Percentiles rank a stretch among this genome's conserved stretches.
Conservation (phyloP, 1,284 basidiomycete genomes). For the Rhodotorula sp. region DNA sequence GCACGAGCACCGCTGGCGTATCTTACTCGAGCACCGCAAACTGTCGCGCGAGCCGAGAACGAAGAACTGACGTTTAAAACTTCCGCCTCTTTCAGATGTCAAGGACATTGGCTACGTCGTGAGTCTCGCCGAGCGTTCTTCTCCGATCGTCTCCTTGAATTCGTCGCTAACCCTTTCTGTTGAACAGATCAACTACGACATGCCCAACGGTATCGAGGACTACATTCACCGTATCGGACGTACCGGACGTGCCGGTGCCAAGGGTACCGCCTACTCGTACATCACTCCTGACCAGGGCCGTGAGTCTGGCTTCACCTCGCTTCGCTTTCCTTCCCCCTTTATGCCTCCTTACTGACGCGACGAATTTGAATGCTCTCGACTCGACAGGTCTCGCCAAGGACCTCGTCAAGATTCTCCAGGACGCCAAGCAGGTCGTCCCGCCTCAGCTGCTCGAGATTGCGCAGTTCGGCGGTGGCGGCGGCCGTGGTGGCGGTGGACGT, state of each 20-base stretch:
- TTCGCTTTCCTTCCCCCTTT: too few species aligned
- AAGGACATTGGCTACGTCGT: constrained; percentile 39
- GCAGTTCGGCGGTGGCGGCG: constrained; percentile 62
- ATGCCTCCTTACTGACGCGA: neutral
- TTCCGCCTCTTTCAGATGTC: constrained; percentile 33
- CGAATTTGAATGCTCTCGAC: too few species aligned
- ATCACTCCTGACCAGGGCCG: constrained; percentile 57
- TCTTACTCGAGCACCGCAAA: neutral
- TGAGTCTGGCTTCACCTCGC: neutral
- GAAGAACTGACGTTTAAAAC: neutral
- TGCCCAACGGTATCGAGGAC: constrained; percentile 32
- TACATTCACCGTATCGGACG: constrained; percentile 92
- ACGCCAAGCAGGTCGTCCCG: constrained; percentile 85
- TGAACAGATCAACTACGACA: constrained; percentile 38
- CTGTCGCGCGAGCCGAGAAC: neutral
- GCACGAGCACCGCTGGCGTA: neutral
- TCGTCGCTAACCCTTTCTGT: neutral
- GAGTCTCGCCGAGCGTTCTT: neutral
- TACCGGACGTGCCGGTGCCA: constrained; percentile 62
- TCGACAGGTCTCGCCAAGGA: constrained; percentile 90
- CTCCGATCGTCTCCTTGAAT: neutral
- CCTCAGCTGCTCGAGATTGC: constrained; percentile 91
- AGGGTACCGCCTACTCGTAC: constrained; percentile 90
- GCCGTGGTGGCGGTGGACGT: constrained; percentile 54
- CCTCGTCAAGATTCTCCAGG: constrained; percentile 79